Evolutionary conservation across 306 rosid genomes (phyloP), one percentile per base, ranked within the genome.

Genomic region (Cucurbita moschata): DNA sequence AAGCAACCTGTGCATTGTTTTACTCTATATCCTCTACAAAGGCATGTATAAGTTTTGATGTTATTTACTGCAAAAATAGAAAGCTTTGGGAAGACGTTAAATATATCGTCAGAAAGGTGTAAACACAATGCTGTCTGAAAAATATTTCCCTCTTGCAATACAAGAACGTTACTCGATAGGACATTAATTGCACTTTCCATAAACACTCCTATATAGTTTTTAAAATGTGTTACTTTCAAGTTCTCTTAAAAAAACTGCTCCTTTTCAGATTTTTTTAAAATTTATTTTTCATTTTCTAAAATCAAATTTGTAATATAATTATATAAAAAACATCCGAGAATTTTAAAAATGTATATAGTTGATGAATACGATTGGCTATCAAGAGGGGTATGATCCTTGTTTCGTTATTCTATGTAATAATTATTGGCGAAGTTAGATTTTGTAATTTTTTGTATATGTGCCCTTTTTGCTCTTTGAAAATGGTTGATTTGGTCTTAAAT

Each of bases 1-100:
- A 93, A 86, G 97, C 98, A 76, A 86, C 88, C 10, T 84, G 98
- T 80, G 98, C 98, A 66, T 75, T 93, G 84, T 93, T 93, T 76
- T 93, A 93, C 83, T 93, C 98, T 61, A 93, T 93, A 83, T 93
- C 98, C 57, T 87, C 98, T 78, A 90, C 98, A 77, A 96, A 93
- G 98, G 98, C 90, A 74, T 78, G 83, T 57, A 69, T 62, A 30
- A 26, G 14, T 76, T 76, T 44, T 21, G 51, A 18, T 63, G 11
- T 47, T 35, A 58, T 54, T 8, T 52, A 18, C 26, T 68, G 46
- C 37, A 52, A 79, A 66, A 60, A 56, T 14, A 78, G 56, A 56
- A 50, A 16, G 14, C 16, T 66, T 50, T 61, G 67, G 44, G 14
- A 61, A 61, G 67, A 6, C 5, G 12, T 61, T 13, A 30, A 61